These are phyloP conservation scores for Lactifluus hygrophoroides DNA, from an alignment of 768 basidiomycete genomes.

Conservation along the genomic window DNA sequence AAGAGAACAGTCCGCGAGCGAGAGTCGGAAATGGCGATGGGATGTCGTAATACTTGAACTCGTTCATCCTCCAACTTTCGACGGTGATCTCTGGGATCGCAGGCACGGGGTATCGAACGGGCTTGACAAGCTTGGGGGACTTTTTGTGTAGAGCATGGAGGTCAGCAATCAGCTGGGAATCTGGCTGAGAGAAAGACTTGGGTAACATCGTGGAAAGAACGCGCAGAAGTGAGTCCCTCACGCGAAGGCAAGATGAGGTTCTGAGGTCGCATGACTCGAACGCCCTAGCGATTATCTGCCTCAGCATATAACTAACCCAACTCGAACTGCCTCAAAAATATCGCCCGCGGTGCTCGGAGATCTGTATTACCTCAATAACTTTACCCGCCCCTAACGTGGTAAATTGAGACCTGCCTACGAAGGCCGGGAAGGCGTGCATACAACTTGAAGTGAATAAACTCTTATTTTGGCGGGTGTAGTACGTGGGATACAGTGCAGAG, in stretches of 20 bases:
- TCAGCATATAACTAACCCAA: too few species aligned
- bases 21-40: slow-evolving; percentile 91
- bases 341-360: too few species aligned
- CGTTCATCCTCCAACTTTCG: slow-evolving; percentile 96
- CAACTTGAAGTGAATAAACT: too few species aligned
- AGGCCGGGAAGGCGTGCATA: too few species aligned
- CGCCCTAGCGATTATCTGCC: not conserved
- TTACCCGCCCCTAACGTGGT: too few species aligned
- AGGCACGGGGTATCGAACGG: slow-evolving; percentile 47
- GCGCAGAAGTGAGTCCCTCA: not conserved
- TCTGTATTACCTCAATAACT: too few species aligned
- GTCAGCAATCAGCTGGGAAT: slow-evolving; percentile 52
- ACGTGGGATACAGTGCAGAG: too few species aligned
- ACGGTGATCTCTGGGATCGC: slow-evolving; percentile 47
- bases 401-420: too few species aligned
- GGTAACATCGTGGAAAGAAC: slow-evolving; percentile 20
- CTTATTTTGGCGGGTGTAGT: too few species aligned
- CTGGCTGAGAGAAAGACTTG: slow-evolving; percentile 28
- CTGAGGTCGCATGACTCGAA: not conserved
- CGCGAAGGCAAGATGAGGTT: not conserved
- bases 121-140: slow-evolving; percentile 57
- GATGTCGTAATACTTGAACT: slow-evolving; percentile 86
- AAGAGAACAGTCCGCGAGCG: slow-evolving; percentile 85
- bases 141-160: slow-evolving; percentile 46
- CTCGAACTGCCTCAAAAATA: too few species aligned